Evolutionary conservation across 768 basidiomycete genomes (phyloP).

Genomic region (Termitomyces sp.): DNA sequence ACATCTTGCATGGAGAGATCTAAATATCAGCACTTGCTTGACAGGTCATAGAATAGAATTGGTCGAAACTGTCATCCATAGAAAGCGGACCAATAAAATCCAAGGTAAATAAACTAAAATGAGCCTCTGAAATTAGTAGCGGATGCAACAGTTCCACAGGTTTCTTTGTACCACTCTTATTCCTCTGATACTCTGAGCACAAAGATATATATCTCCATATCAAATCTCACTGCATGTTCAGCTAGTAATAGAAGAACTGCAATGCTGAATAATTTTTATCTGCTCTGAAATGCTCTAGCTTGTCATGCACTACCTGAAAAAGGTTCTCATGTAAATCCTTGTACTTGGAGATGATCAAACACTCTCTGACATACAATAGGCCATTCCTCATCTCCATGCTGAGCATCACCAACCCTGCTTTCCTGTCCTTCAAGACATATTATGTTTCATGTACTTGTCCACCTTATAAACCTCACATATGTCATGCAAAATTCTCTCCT

Average conservation of each 20-base stretch:
- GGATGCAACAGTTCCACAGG: background rate
- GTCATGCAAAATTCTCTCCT: background rate
- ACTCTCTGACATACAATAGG: conserved; percentile 19
- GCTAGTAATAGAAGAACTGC: too few species aligned
- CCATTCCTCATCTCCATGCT: too few species aligned
- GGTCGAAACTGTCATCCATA: background rate
- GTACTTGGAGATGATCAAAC: conserved; percentile 16
- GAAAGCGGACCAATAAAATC: background rate
- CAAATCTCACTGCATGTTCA: conserved; percentile 22
- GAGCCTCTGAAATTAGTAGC: background rate
- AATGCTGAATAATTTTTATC: too few species aligned
- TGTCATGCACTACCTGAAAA: conserved; percentile 25
- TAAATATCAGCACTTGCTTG: background rate
- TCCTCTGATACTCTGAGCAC: background rate
- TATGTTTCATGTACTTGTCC: background rate
- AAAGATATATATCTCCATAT: conserved; percentile 1
- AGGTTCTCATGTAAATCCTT: conserved; percentile 17
- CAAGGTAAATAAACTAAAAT: background rate
- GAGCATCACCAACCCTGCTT: too few species aligned
- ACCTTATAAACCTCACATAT: background rate
- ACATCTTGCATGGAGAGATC: background rate
- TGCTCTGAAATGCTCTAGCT: too few species aligned
- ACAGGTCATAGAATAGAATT: background rate
- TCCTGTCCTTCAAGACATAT: too few species aligned
- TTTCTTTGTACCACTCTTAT: background rate